A percentile compares a stretch with the other conserved stretches of the same genome.
These are phyloP conservation scores for Geotrichum citri-aurantii DNA, from an alignment of 1,139 yeast genomes.

Conservation along the genomic window DNA sequence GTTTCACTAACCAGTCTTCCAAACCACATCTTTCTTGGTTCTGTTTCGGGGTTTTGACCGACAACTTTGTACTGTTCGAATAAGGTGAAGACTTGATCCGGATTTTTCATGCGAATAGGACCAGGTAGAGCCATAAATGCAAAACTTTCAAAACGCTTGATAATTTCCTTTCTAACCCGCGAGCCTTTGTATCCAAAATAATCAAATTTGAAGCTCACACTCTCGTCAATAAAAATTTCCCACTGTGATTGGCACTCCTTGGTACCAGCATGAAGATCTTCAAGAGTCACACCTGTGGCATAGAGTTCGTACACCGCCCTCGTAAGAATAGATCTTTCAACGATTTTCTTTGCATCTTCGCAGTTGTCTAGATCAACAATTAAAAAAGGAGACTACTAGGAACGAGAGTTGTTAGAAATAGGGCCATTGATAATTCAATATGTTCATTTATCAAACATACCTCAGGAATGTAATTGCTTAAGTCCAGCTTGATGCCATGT, in stretches of 20 bases:
- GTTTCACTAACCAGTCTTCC: conserved; percentile 67
- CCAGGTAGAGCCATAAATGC: conserved; percentile 68
- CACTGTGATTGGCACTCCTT: conserved; percentile 30
- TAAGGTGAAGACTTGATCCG: conserved; percentile 66
- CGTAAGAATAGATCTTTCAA: conserved; percentile 62
- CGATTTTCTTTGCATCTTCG: conserved; percentile 57
- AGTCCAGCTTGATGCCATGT: conserved; percentile 51
- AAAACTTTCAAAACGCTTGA: conserved; percentile 66
- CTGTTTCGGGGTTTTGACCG: conserved; percentile 48
- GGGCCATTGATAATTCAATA: not conserved
- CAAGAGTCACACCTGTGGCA: conserved; percentile 60
- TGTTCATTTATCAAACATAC: conserved; percentile 15
- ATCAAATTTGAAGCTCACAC: conserved; percentile 64
- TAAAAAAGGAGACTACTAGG: conserved; percentile 53
- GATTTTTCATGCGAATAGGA: conserved; percentile 67
- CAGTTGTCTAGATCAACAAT: conserved; percentile 58
- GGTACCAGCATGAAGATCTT: conserved; percentile 53
- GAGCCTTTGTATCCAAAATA: conserved; percentile 71
- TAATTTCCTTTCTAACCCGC: conserved; percentile 48
- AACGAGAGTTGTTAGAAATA: not conserved
- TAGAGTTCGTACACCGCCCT: conserved; percentile 80
- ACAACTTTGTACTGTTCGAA: conserved; percentile 61
- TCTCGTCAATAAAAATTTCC: conserved; percentile 14
- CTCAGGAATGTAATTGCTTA: conserved; percentile 51
- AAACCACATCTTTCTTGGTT: conserved; percentile 60